Conservation (phyloP, 1,284 basidiomycete species). For the Tilletia indica region DNA sequence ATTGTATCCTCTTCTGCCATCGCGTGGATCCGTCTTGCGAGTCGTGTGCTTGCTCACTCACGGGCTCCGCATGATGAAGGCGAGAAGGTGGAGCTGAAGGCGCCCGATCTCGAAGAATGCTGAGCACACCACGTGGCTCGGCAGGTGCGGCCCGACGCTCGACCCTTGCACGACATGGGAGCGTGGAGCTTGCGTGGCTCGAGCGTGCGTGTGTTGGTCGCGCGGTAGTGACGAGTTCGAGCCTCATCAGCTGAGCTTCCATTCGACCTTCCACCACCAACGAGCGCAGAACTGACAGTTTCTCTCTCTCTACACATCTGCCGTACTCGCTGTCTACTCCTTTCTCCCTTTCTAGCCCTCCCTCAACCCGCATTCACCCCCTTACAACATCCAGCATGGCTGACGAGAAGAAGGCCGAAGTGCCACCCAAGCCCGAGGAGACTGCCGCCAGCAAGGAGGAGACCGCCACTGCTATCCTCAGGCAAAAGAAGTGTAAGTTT, state of each 20-base stretch:
- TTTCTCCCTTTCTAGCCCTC: not conserved
- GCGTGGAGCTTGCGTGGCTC: slow-evolving; percentile 6
- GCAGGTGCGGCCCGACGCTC: not conserved
- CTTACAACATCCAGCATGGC: not conserved
- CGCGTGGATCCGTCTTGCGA: not conserved
- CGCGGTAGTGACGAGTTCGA: too few species aligned
- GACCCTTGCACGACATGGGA: not conserved
- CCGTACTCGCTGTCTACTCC: not conserved
- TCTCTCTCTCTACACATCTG: not conserved
- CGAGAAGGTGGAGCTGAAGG: not conserved
- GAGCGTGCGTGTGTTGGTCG: not conserved
- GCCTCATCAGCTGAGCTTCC: too few species aligned
- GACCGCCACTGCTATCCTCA: slow-evolving; percentile 52
- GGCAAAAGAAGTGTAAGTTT: slow-evolving; percentile 48
- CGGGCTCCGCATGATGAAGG: not conserved
- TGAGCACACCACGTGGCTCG: not conserved
- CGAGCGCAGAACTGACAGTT: not conserved
- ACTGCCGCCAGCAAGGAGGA: slow-evolving; percentile 41
- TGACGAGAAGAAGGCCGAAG: slow-evolving; percentile 12
- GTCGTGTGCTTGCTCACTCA: not conserved
- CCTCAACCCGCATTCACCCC: not conserved
- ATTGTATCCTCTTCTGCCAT: slow-evolving; percentile 6
- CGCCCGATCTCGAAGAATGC: not conserved
- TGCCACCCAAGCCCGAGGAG: not conserved
- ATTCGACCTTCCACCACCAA: not conserved